Evolutionary conservation across 164 flowering plant species (phyloP), one percentile per base, ranked within the genome.

Genomic region (Aristolochia fimbriata): DNA sequence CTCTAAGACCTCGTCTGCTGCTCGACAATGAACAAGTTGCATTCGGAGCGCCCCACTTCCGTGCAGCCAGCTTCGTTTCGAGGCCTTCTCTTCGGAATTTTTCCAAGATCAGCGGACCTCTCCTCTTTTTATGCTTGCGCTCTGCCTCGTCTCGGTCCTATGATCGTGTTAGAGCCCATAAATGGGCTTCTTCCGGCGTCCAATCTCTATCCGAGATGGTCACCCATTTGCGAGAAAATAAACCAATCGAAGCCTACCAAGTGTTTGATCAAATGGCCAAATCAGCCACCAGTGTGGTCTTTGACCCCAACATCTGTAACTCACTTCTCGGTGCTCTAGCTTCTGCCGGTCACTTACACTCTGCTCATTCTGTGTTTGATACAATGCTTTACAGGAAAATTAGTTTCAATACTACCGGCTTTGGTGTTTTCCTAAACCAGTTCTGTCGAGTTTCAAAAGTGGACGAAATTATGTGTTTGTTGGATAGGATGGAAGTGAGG

Each of bases 401-500:
- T 21, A 22, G 64, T 33, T 72, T 84, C 21, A 83, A 55, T 50
- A 86, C 81, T 15, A 58, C 86, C 20, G 97, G 98, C 11, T 81
- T 93, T 58, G 97, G 98, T 31, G 88, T 89, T 24, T 89, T 80
- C 65, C 20, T 87, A 37, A 83, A 87, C 83, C 76, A 61, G 70
- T 67, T 76, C 49, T 80, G 83, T 63, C 64, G 76, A 54, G 58
- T 55, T 61, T 66, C 49, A 3, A 83, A 76, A 47, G 15, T 82
- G 53, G 72, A 58, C 13, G 47, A 62, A 24, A 59, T 67, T 61
- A 73, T 89, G 64, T 54, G 71, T 14, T 52, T 84, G 73, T 23
- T 88, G 19, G 93, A 85, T 51, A 73, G 68, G 65, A 81, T 78
- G 52, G 78, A 59, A 57, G 64, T 60, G 17, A 41, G 60, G 49